Conservation (phyloP, 495 filamentous ascomycete genomes). For the Podospora appendiculata region DNA sequence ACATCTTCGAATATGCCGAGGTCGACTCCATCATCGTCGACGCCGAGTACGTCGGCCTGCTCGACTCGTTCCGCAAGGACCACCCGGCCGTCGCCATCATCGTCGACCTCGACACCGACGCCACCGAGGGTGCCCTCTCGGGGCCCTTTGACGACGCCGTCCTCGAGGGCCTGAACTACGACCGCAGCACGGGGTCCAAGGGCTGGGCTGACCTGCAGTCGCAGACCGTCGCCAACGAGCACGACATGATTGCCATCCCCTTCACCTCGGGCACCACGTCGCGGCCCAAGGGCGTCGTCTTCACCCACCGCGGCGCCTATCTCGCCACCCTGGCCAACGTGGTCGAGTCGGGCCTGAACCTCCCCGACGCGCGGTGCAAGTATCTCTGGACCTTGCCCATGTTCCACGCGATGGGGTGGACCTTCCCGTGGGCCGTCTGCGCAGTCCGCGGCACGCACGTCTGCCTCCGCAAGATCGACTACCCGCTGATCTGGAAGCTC, state of each 20-base stretch:
- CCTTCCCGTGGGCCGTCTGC: conserved; percentile 82
- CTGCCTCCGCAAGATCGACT: conserved; percentile 91
- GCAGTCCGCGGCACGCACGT: conserved; percentile 91
- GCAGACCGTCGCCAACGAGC: conserved; percentile 58
- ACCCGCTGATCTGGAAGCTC: conserved; percentile 81
- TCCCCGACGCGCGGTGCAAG: conserved; percentile 54
- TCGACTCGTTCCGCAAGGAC: conserved; percentile 52
- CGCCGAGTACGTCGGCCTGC: conserved; percentile 61
- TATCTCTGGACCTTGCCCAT: conserved; percentile 94
- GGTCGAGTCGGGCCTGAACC: conserved; percentile 80
- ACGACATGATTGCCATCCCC: conserved; percentile 65
- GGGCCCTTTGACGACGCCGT: conserved; percentile 83
- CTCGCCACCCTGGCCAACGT: conserved; percentile 78
- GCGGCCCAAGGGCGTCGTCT: conserved; percentile 87
- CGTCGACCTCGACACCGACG: conserved; percentile 76
- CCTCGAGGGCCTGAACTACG: conserved; percentile 67
- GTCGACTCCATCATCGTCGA: conserved; percentile 88
- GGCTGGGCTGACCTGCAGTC: conserved; percentile 74
- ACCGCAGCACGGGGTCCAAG: conserved; percentile 48
- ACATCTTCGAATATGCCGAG: conserved; percentile 81
- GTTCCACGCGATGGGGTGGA: conserved; percentile 96
- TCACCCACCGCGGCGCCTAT: conserved; percentile 81
- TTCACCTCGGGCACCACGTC: conserved; percentile 95
- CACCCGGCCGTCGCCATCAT: conserved; percentile 60
- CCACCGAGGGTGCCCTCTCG: conserved; percentile 59